Percentiles rank a stretch among this genome's conserved stretches.
phyloP scores from a whole-genome alignment of 441 rosid species.

The Macaranga tanarius region DNA sequence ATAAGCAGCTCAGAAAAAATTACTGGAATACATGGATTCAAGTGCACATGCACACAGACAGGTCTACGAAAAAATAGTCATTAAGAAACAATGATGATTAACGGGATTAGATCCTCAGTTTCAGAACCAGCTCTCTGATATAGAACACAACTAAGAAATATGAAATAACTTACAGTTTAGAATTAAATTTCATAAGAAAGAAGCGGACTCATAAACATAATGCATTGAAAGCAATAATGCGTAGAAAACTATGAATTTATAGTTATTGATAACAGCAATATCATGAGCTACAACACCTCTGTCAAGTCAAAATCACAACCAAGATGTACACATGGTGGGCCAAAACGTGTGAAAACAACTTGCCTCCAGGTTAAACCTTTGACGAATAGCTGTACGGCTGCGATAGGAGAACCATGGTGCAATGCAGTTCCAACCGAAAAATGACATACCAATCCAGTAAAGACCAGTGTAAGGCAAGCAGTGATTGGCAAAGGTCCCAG shows the following conservation, averaged over 20 bases:
- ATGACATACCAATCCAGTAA: slow-evolving; percentile 59
- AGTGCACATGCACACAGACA: not conserved
- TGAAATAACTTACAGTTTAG: not conserved
- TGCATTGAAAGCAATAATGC: not conserved
- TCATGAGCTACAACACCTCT: not conserved
- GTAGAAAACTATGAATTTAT: not conserved
- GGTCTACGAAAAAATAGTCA: not conserved
- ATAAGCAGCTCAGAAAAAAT: too few relatives aligned
- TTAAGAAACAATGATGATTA: not conserved
- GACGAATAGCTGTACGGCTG: slow-evolving; percentile 77
- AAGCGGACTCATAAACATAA: not conserved
- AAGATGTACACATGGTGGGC: slow-evolving; percentile 2
- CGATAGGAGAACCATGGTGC: slow-evolving; percentile 91
- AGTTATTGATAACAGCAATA: not conserved
- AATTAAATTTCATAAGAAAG: not conserved
- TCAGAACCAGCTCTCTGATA: not conserved
- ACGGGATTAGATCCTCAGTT: not conserved
- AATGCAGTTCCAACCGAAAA: slow-evolving; percentile 76
- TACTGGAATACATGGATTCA: not conserved
- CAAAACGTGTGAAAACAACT: slow-evolving; percentile 22
- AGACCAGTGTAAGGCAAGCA: slow-evolving; percentile 76
- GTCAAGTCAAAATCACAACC: not conserved
- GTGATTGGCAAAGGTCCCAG: slow-evolving; percentile 77
- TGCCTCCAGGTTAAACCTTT: slow-evolving; percentile 90
- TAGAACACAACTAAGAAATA: not conserved